These are phyloP conservation scores for Neonectria coccinea DNA, from an alignment of 2,329 filamentous ascomycete species.

Conservation along the genomic window DNA sequence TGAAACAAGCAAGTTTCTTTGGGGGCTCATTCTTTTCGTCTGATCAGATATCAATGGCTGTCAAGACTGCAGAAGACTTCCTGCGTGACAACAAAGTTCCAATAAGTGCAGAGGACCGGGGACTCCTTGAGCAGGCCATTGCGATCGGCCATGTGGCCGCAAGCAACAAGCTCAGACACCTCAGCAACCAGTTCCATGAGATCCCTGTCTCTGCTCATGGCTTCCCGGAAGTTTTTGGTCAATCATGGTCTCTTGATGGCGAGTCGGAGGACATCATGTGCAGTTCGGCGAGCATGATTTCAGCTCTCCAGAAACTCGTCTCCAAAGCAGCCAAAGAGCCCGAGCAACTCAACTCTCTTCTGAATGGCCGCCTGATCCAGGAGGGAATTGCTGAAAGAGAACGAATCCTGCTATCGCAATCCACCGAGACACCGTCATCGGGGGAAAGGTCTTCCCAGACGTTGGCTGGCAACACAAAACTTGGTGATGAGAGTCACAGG, in stretches of 20 bases:
- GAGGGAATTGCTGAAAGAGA: slow-evolving; percentile 54
- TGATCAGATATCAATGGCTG: slow-evolving; percentile 70
- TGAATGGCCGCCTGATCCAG: slow-evolving; percentile 59
- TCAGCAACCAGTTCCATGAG: slow-evolving; percentile 79
- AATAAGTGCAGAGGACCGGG: slow-evolving; percentile 71
- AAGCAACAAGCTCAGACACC: slow-evolving; percentile 70
- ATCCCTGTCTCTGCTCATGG: slow-evolving; percentile 78
- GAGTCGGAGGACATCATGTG: slow-evolving; percentile 62
- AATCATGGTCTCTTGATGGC: slow-evolving; percentile 75
- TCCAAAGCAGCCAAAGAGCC: slow-evolving; percentile 58
- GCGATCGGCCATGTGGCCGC: slow-evolving; percentile 70
- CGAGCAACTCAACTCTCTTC: slow-evolving; percentile 59
- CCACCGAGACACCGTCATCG: slow-evolving; percentile 20
- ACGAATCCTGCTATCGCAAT: slow-evolving; percentile 42
- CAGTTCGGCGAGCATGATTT: slow-evolving; percentile 63
- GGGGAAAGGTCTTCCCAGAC: slow-evolving; percentile 40
- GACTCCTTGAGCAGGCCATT: slow-evolving; percentile 73
- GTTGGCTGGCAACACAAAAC: slow-evolving; percentile 58
- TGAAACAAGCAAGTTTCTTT: slow-evolving; percentile 88
- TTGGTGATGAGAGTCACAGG: slow-evolving; percentile 53
- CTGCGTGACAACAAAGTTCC: slow-evolving; percentile 69
- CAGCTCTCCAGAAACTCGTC: slow-evolving; percentile 64
- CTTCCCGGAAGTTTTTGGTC: slow-evolving; percentile 72
- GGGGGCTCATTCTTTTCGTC: slow-evolving; percentile 80
- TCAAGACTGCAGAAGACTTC: slow-evolving; percentile 77